Evolutionary conservation across 495 filamentous ascomycete genomes (phyloP), one percentile per base, ranked within the genome.

Genomic region (Hypoxylon crocopeplum): DNA sequence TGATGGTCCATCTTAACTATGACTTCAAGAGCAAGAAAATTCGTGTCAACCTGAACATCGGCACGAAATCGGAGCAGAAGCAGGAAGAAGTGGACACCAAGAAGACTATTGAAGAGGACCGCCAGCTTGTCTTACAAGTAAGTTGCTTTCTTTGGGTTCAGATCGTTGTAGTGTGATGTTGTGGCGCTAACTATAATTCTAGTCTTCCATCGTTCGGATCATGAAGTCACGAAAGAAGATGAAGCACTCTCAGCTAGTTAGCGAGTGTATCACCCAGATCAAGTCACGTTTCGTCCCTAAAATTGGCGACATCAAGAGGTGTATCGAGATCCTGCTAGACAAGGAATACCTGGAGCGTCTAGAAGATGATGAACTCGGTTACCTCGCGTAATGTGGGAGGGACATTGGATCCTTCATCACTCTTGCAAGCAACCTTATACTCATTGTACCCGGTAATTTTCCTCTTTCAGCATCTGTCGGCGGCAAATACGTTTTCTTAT

Each of bases 221-320:
- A 99, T 98, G 94, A 99, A 99, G 75, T 94, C 95, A 1, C 89
- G 94, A 48, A 97, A 98, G 85, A 90, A 88, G 79, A 93, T 97
- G 90, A 97, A 96, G 83, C 93, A 99, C 74, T 84, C 88, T 45
- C 86, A 91, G 68, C 85, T 99, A 7, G 91, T 99, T 36, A 86
- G 89, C 64, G 94, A 99, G 76, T 92, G 90, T 12, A 97, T 99
- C 70, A 85, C 85, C 59, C 95, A 98, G 74, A 96, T 99, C 76
- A 89, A 88, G 69, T 84, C 82, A n/a, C 90, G 94, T 42, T 99
- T 99, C 79, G 86, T 89, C 29, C 94, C 95, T 19, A 93, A 96
- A 73, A 81, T 98, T 16, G 79, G 83, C 4, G 94, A 99, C 62
- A 98, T 99, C 83, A 99, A 99, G 79, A 98, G 96, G 79, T 97